Evolutionary conservation across 2,329 filamentous ascomycete genomes (phyloP).

Genomic region (Macroventuria anomochaeta): DNA sequence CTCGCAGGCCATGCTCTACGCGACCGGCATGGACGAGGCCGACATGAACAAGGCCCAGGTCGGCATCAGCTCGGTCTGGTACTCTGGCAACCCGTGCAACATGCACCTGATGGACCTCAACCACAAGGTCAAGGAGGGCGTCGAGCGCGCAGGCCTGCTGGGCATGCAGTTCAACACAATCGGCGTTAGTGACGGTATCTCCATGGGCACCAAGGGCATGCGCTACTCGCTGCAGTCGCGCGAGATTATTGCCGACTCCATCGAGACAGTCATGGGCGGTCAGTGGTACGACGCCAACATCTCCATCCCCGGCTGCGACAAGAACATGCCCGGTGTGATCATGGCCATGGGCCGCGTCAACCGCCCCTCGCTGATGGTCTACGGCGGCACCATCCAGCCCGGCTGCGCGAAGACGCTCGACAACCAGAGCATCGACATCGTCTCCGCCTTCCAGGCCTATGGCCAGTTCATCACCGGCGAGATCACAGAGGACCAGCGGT

Average conservation of each 20-base stretch:
- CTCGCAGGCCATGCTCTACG: constrained; percentile 98
- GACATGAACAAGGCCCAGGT: constrained; percentile 98
- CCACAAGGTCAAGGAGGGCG: constrained; percentile 74
- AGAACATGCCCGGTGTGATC: constrained; percentile 83
- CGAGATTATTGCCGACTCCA: constrained; percentile 96
- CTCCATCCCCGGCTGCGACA: constrained; percentile 96
- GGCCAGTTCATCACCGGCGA: constrained; percentile 92
- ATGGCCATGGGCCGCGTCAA: constrained; percentile 93
- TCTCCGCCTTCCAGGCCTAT: constrained; percentile 97
- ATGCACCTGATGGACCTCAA: constrained; percentile 97
- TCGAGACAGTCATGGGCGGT: constrained; percentile 98
- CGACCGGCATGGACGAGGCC: constrained; percentile 81
- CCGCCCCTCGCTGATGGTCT: constrained; percentile 94
- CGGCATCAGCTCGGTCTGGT: constrained; percentile 98
- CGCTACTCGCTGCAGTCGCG: constrained; percentile 91
- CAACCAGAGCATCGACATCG: constrained; percentile 83
- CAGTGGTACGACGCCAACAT: constrained; percentile 99
- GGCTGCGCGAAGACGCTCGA: constrained; percentile 78
- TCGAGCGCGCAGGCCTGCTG: constrained; percentile 77
- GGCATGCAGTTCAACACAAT: constrained; percentile 99
- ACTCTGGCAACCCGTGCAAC: constrained; percentile 97
- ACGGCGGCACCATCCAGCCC: constrained; percentile 91
- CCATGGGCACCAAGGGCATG: constrained; percentile 98
- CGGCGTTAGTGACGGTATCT: constrained; percentile 95
- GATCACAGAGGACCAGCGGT: constrained; percentile 88